phyloP scores from a whole-genome alignment of 1,284 basidiomycete species.

The Vanrija pseudolonga region DNA sequence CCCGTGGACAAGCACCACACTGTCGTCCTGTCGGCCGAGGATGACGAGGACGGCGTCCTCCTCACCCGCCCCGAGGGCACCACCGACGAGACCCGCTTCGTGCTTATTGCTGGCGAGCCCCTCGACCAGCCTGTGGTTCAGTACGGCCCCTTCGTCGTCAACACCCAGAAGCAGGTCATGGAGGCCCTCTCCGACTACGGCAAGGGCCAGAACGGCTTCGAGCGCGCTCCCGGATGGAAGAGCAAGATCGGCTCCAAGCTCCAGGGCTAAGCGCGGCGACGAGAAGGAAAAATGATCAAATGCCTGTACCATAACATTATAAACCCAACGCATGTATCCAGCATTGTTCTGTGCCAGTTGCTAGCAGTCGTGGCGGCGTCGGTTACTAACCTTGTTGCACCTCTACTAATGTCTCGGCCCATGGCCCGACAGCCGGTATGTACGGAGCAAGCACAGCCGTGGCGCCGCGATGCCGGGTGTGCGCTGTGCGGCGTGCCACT shows the following conservation, averaged over 20 bases:
- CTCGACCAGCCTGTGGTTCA: constrained; percentile 80
- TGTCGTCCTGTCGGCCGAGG: constrained; percentile 54
- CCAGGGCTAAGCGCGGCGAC: background rate
- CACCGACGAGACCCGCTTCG: constrained; percentile 63
- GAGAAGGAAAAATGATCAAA: background rate
- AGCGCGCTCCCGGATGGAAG: constrained; percentile 82
- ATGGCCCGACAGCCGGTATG: no score
- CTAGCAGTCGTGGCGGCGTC: no score
- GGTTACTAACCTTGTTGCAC: no score
- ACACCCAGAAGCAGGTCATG: constrained; percentile 70
- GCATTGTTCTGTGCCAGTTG: no score
- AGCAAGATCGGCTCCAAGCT: constrained; percentile 63
- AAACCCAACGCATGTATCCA: background rate
- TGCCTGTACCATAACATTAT: background rate
- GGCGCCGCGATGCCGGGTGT: no score
- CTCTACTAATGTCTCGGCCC: no score
- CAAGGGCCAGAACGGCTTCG: constrained; percentile 78
- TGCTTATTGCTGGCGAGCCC: constrained; percentile 82
- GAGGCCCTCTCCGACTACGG: constrained; percentile 80
- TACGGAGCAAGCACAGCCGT: no score
- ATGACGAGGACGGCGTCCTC: constrained; percentile 41
- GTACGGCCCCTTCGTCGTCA: constrained; percentile 65
- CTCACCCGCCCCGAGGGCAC: constrained; percentile 50
- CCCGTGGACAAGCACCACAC: constrained; percentile 66
- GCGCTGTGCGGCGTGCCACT: no score